These are phyloP conservation scores for Platanthera zijinensis DNA, from an alignment of 106 monocot species.

Conservation along the genomic window DNA sequence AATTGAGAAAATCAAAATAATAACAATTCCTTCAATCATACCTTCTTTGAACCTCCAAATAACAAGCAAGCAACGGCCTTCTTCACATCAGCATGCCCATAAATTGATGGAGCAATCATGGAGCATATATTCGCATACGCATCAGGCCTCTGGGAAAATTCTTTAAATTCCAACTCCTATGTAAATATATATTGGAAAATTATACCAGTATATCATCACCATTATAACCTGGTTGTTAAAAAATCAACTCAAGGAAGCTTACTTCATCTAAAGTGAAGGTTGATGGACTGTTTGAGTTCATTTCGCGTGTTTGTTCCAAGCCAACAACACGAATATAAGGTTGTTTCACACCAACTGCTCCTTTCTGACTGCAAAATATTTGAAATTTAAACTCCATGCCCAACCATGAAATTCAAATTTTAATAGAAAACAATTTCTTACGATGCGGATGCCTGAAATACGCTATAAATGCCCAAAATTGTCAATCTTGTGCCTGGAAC, in stretches of 20 bases:
- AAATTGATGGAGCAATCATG: constrained; percentile 94
- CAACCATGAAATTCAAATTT: not conserved
- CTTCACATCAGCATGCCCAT: constrained; percentile 94
- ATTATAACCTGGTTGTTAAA: not conserved
- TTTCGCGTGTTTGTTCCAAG: constrained; percentile 82
- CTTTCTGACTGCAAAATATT: constrained; percentile 60
- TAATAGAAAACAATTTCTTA: constrained; percentile 21
- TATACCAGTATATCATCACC: not conserved
- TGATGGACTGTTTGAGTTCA: constrained; percentile 63
- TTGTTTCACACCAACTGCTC: constrained; percentile 93
- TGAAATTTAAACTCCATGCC: not conserved
- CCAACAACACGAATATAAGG: constrained; percentile 97
- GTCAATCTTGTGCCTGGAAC: constrained; percentile 90
- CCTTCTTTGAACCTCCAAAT: constrained; percentile 97
- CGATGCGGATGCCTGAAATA: constrained; percentile 84
- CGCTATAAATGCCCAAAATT: constrained; percentile 89
- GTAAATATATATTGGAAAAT: not conserved
- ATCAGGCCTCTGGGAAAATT: constrained; percentile 90
- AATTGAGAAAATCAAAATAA: not conserved
- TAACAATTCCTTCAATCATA: constrained; percentile 11
- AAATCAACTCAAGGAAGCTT: not conserved
- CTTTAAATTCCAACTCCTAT: constrained; percentile 83
- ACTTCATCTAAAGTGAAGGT: constrained; percentile 83
- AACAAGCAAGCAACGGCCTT: constrained; percentile 88
- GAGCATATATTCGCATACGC: constrained; percentile 78